These are phyloP conservation scores for Gastrolobium villosum DNA, from an alignment of 306 rosid species.

Conservation along the genomic window DNA sequence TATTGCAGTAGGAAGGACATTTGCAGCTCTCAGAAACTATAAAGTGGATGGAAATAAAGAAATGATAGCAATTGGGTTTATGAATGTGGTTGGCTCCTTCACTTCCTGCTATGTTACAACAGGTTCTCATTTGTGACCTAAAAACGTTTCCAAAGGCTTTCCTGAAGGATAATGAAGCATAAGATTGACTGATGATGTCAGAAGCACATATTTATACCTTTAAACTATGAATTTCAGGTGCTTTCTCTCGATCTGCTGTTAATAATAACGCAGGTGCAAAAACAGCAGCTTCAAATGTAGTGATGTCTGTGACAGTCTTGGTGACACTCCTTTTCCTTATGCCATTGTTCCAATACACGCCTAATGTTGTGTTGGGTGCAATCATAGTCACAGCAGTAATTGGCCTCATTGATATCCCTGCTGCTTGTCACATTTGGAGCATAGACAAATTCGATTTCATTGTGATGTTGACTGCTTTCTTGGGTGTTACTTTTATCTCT, in stretches of 20 bases:
- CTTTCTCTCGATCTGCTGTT: slow-evolving; percentile 95
- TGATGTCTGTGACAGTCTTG: slow-evolving; percentile 95
- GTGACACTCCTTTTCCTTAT: slow-evolving; percentile 89
- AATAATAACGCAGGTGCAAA: slow-evolving; percentile 94
- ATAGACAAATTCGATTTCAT: slow-evolving; percentile 89
- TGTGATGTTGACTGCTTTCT: slow-evolving; percentile 79
- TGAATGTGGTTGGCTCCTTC: slow-evolving; percentile 93
- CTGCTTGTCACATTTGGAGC: slow-evolving; percentile 82
- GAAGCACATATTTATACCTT: slow-evolving; percentile 26
- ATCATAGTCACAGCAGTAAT: slow-evolving; percentile 92
- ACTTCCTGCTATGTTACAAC: slow-evolving; percentile 97
- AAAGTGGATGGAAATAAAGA: slow-evolving; percentile 96
- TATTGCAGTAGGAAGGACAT: slow-evolving; percentile 97
- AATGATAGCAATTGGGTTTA: slow-evolving; percentile 96
- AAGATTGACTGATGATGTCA: slow-evolving; percentile 2
- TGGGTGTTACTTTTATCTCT: slow-evolving; percentile 86
- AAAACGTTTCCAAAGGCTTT: slow-evolving; percentile 7
- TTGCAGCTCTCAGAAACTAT: slow-evolving; percentile 85
- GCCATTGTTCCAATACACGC: slow-evolving; percentile 95
- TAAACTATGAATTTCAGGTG: slow-evolving; percentile 62
- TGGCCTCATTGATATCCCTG: slow-evolving; percentile 89
- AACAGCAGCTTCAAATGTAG: slow-evolving; percentile 85
- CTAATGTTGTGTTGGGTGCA: slow-evolving; percentile 88
- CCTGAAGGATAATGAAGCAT: slow-evolving; percentile 7
- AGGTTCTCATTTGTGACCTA: slow-evolving; percentile 56